Evolutionary conservation across 2,329 filamentous ascomycete genomes (phyloP).

Genomic region (Talaromyces sp.): DNA sequence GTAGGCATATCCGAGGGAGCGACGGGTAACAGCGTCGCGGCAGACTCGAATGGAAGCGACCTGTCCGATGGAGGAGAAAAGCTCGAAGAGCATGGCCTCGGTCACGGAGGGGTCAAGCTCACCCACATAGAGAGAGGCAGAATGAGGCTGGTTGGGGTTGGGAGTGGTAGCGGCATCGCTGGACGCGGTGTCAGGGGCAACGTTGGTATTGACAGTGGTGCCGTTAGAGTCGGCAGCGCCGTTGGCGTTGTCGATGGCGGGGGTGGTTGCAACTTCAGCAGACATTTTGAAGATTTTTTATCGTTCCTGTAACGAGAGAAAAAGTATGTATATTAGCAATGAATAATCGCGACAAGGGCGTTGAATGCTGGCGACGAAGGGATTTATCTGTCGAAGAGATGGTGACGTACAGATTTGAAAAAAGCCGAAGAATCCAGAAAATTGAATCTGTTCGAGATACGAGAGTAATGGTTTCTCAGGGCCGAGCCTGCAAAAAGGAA

Average conservation of each 20-base stretch:
- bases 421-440: constrained; percentile 9
- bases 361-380: not conserved
- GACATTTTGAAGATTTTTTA: constrained; percentile 66
- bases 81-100: constrained; percentile 99
- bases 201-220: constrained; percentile 70
- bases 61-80: constrained; percentile 98
- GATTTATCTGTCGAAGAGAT: not conserved
- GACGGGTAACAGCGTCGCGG: constrained; percentile 96
- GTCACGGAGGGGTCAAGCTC: constrained; percentile 97
- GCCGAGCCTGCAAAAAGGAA: not conserved
- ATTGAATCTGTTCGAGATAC: not conserved
- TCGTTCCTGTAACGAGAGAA: constrained; percentile 50
- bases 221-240: constrained; percentile 41
- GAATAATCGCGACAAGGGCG: not conserved
- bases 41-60: constrained; percentile 99
- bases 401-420: constrained; percentile 11
- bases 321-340: constrained; percentile 5
- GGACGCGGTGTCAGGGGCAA: constrained; percentile 31
- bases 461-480: not conserved
- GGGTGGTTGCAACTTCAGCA: constrained; percentile 70
- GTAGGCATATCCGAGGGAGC: constrained; percentile 98
- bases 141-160: constrained; percentile 78
- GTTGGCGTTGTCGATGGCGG: constrained; percentile 58
- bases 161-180: constrained; percentile 58
- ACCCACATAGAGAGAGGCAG: constrained; percentile 96